phyloP scores from a whole-genome alignment of 1,284 basidiomycete genomes.

The Rhodotorula sp. region DNA sequence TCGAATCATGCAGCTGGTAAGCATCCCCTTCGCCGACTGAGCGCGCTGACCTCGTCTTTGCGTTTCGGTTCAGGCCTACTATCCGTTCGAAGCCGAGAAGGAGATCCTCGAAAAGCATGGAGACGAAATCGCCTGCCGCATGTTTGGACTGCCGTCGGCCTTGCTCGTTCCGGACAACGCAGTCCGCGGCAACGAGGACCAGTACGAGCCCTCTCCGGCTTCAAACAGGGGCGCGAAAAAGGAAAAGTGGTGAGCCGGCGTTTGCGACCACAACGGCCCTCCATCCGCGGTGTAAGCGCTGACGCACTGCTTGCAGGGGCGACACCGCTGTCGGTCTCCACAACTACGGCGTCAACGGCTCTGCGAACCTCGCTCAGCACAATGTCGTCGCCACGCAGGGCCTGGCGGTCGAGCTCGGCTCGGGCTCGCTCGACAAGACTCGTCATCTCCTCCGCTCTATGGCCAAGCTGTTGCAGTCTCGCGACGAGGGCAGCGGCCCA shows the following conservation, averaged over 20 bases:
- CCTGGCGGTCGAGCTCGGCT: slow-evolving; percentile 43
- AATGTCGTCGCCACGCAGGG: slow-evolving; percentile 13
- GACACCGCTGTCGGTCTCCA: slow-evolving; percentile 32
- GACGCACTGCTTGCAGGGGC: slow-evolving; percentile 19
- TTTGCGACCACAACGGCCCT: too few species aligned
- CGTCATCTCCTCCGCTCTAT: slow-evolving; percentile 78
- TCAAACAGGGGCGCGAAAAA: slow-evolving; percentile 8
- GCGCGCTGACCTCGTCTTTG: neutral
- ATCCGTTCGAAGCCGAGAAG: slow-evolving; percentile 66
- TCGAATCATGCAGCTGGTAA: neutral
- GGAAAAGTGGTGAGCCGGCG: slow-evolving; percentile 30
- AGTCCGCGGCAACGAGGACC: neutral
- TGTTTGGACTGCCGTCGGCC: slow-evolving; percentile 33
- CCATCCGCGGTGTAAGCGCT: neutral
- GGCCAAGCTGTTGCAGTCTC: slow-evolving; percentile 51
- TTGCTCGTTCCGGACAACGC: neutral
- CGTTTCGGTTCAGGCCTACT: slow-evolving; percentile 63
- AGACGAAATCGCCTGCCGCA: slow-evolving; percentile 50
- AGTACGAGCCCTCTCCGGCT: slow-evolving; percentile 2
- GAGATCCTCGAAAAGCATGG: slow-evolving; percentile 54
- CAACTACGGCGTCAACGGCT: slow-evolving; percentile 44
- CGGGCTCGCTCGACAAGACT: slow-evolving; percentile 78
- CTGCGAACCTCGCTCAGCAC: neutral
- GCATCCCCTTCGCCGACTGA: too few species aligned
- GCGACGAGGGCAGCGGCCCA: neutral